Base-by-base conservation (phyloP, 176 grass and related monocot genomes). In the Aechmea fasciata region DNA sequence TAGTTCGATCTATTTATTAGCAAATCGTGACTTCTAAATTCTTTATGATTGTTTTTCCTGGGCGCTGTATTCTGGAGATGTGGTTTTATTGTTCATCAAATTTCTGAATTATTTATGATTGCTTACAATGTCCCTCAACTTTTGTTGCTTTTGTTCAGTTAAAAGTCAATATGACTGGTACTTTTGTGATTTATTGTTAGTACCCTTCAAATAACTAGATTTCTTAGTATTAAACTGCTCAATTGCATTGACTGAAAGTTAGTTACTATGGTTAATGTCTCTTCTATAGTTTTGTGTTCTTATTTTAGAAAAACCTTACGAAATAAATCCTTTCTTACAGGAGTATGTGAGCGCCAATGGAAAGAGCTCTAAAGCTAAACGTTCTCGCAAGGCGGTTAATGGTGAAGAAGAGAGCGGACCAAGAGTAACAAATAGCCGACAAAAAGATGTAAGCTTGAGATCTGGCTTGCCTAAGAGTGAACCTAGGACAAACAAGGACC, bases 291-390 rank as follows among this genome's bases (percentile, higher is more conserved):
- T 49, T 11, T 6, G 9, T 66, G 47, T 28, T 71, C 9, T 73
- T 28, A 48, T 67, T 74, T 13, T 17, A 13, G 41, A 14, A 10
- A 18, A 33, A 18, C 19, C 47, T 49, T 9, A 19, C 47, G 52
- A 72, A 72, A 12, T 57, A 64, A 48, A 57, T 76, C 19, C 68
- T 57, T 50, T 90, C 66, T 80, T 80, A 64, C 74, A 99, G 94
- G 94, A 99, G 77, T 99, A 85, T 99, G 72, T 84, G 33, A 93
- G 77, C 61, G 71, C 84, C 71, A 83, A 83, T 53, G 83, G 78
- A 67, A 93, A 83, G 51, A 85, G 80, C 68, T 79, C 83, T 47
- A 90, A 90, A 77, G 54, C 49, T 69, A 99, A 85, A 83, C 84
- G 62, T 67, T 33, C 84, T 83, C 80, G 67, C 24, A 90, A 90